Evolutionary conservation across 2,329 filamentous ascomycete genomes (phyloP).

Genomic region (Microascus cirrosus): DNA sequence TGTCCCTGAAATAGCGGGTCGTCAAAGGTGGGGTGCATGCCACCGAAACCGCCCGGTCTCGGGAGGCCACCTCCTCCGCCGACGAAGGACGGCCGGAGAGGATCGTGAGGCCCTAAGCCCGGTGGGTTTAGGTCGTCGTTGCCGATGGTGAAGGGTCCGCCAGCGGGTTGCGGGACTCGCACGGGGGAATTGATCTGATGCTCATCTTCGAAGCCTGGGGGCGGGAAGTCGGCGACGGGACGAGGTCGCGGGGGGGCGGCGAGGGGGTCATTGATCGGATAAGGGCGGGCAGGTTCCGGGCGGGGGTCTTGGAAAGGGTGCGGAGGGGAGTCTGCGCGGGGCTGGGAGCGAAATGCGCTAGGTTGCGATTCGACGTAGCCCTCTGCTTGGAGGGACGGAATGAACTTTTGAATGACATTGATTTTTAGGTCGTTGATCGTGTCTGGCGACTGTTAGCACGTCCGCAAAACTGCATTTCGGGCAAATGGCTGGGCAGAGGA

Average conservation of each 20-base stretch:
- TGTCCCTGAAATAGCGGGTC: constrained; percentile 41
- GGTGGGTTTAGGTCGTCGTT: constrained; percentile 81
- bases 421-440: constrained; percentile 63
- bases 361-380: constrained; percentile 46
- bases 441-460: constrained; percentile 23
- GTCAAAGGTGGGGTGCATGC: constrained; percentile 95
- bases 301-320: constrained; percentile 53
- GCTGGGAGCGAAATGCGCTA: background rate
- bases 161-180: constrained; percentile 30
- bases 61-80: constrained; percentile 44
- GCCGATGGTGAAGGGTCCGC: constrained; percentile 60
- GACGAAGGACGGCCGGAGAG: constrained; percentile 57
- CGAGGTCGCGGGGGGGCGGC: constrained; percentile 35
- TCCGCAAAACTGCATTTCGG: no score
- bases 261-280: constrained; percentile 55
- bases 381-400: constrained; percentile 65
- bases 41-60: constrained; percentile 46
- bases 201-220: constrained; percentile 89
- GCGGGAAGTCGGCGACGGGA: constrained; percentile 65
- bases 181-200: constrained; percentile 66
- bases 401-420: constrained; percentile 73
- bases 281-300: constrained; percentile 51
- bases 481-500: no score
- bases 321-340: constrained; percentile 19
- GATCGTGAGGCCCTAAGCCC: constrained; percentile 76